Evolutionary conservation across 139 green algal genomes (phyloP).

Genomic region (Nannochloris sp.): DNA sequence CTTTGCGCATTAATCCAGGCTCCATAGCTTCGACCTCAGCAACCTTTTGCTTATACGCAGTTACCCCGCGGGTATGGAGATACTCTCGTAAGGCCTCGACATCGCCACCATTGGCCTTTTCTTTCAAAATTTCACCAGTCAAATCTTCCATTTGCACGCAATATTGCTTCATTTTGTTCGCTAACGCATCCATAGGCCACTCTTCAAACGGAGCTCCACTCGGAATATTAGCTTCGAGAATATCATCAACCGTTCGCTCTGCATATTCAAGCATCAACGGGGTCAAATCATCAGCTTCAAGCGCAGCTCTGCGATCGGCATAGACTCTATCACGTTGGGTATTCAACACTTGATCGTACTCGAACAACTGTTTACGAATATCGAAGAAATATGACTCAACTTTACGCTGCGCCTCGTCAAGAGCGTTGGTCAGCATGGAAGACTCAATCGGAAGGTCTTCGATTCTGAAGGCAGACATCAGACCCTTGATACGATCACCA

Average conservation of each 20-base stretch:
- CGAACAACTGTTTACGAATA: constrained; percentile 93
- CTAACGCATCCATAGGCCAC: constrained; percentile 80
- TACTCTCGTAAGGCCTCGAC: constrained; percentile 67
- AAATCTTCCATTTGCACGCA: constrained; percentile 81
- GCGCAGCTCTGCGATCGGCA: constrained; percentile 66
- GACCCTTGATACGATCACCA: constrained; percentile 86
- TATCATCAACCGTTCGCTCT: constrained; percentile 92
- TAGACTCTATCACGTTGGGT: constrained; percentile 95
- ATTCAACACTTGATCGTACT: constrained; percentile 98
- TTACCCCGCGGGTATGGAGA: constrained; percentile 45
- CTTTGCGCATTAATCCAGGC: constrained; percentile 69
- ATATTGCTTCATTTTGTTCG: constrained; percentile 91
- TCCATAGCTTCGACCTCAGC: constrained; percentile 67
- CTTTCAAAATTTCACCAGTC: constrained; percentile 23
- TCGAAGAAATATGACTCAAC: constrained; percentile 98
- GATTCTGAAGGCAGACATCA: constrained; percentile 90
- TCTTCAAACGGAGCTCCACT: constrained; percentile 43
- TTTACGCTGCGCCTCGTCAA: constrained; percentile 94
- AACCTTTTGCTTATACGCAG: constrained; percentile 74
- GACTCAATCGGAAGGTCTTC: constrained; percentile 96
- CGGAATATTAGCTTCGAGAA: constrained; percentile 93
- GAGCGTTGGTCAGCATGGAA: constrained; percentile 87
- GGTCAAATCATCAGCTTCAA: constrained; percentile 61
- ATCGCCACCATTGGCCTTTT: constrained; percentile 25
- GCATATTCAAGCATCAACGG: constrained; percentile 88